Evolutionary conservation across 208 protist genomes (phyloP).

Genomic region (Leishmania braziliensis): DNA sequence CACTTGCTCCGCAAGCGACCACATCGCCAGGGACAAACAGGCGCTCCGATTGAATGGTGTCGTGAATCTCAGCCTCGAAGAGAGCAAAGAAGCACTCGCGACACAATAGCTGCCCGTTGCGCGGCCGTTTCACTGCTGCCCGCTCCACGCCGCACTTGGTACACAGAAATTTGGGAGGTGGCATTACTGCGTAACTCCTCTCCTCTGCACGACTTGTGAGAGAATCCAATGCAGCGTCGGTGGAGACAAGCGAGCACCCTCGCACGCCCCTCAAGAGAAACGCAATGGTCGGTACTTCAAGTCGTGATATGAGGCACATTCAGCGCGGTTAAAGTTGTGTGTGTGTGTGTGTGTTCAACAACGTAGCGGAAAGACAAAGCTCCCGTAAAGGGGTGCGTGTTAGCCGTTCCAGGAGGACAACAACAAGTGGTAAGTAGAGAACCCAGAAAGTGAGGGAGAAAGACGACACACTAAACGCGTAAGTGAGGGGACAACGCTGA

Average conservation of each 20-base stretch:
- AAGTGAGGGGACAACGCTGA: not conserved
- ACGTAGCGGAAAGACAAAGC: not conserved
- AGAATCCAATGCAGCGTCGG: not conserved
- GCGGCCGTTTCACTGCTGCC: conserved; percentile 90
- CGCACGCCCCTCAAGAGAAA: not conserved
- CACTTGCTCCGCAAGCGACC: conserved; percentile 96
- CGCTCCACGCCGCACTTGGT: conserved; percentile 47
- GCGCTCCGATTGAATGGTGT: conserved; percentile 91
- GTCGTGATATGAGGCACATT: not conserved
- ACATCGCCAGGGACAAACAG: conserved; percentile 92
- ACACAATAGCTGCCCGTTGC: conserved; percentile 91
- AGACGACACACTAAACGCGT: not conserved
- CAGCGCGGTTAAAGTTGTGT: not conserved
- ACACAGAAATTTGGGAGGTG: conserved; percentile 58
- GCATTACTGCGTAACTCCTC: not conserved
- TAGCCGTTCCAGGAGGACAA: not conserved
- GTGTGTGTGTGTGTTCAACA: not conserved
- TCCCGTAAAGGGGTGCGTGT: not conserved
- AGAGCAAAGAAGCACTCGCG: conserved; percentile 94
- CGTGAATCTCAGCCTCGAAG: conserved; percentile 96
- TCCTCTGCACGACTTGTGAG: not conserved
- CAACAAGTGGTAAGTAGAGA: not conserved
- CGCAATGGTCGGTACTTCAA: not conserved
- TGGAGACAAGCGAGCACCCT: not conserved
- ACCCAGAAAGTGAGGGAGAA: not conserved